Base-by-base conservation (phyloP, 2,329 filamentous ascomycete genomes). In the Talaromyces rugulosus region DNA sequence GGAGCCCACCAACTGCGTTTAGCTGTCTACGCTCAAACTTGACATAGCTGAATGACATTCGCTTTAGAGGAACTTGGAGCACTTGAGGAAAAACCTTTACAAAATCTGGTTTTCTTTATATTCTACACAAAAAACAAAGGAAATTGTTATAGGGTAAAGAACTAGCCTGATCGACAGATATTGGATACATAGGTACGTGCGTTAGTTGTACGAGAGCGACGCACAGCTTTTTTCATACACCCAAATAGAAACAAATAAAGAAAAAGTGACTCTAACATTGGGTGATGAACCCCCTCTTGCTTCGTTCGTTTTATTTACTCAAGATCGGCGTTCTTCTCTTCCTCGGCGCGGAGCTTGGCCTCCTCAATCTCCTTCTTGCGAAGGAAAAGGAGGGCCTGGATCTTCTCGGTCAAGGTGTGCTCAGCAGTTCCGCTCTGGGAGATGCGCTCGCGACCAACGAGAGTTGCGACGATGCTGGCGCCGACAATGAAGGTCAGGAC, bases 401-500 rank as follows among this genome's bases (percentile, higher is more conserved):
- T 78, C 70, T 82, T 80, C 67, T 85, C 81, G 50, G 67, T 69
- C 66, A 78, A 70, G 62, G 67, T 75, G 73, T 78, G 75, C 68
- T 74, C 71, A 18, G 72, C 63, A 62, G 62, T 62, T 54, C 72
- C 60, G 63, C 66, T 72, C 64, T 71, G 70, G 60, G 81, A 82
- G 67, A 96, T 87, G 78, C 93, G 89, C 70, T 92, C 89, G 64
- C 93, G 87, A 47, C 91, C 92, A 65, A 97, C 84, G 67, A 97
- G 80, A 65, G 86, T 94, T 68, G 91, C 79, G 50, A 95, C 87
- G 67, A 97, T 94, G 65, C 89, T 88, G 51, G 86, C 81, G 44
- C 94, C 93, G 31, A 96, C 93, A 64, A 97, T 84, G 74, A 93
- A 94, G 2, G 94, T 97, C 68, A 97, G 82, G 8, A 96, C 88